phyloP scores from a whole-genome alignment of 306 rosid species.

The Gleditsia sinensis region DNA sequence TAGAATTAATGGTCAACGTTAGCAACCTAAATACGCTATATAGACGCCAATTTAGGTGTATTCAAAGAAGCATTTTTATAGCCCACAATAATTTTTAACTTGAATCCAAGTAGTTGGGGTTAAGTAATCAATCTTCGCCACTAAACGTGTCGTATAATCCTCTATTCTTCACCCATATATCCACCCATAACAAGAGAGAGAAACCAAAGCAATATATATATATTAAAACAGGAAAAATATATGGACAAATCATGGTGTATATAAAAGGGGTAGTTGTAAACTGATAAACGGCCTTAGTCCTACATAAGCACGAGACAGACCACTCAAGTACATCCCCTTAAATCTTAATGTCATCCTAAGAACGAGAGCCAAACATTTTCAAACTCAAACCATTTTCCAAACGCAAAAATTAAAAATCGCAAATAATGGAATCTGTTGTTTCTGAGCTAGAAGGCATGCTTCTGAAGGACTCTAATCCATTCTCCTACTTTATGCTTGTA shows the following conservation, averaged over 20 bases:
- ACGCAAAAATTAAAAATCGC: not conserved
- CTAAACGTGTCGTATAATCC: conserved; percentile 54
- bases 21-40: not conserved
- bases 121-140: conserved; percentile 59
- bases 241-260: not conserved
- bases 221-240: not conserved
- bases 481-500: conserved; percentile 83
- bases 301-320: conserved; percentile 11
- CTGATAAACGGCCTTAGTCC: conserved; percentile 61
- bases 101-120: conserved; percentile 56
- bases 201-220: not conserved
- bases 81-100: no score
- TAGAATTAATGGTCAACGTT: no score
- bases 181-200: conserved; percentile 44
- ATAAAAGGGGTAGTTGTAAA: conserved; percentile 53
- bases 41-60: not conserved
- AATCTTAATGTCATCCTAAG: conserved; percentile 4
- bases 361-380: no score
- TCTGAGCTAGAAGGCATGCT: conserved; percentile 91
- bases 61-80: not conserved
- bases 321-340: conserved; percentile 29
- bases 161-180: conserved; percentile 53
- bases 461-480: conserved; percentile 56
- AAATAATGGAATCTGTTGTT: conserved; percentile 56
- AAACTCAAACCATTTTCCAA: not conserved